Evolutionary conservation across 306 rosid genomes (phyloP).

Genomic region (Herpetospermum pedunculosum): DNA sequence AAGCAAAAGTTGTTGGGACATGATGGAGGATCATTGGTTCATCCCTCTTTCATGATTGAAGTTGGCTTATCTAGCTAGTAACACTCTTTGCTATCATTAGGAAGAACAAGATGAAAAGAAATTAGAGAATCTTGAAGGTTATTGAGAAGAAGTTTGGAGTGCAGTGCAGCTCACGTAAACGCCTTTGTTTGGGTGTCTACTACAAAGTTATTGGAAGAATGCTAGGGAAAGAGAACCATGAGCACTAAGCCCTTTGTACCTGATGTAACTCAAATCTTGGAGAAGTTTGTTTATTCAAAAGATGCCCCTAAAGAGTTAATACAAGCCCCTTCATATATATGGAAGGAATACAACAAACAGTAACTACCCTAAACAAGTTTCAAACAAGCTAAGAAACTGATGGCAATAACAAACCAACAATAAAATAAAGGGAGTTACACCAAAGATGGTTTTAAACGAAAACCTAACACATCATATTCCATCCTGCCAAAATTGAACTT

Average conservation of each 20-base stretch:
- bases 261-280: too few species aligned
- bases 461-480: too few species aligned
- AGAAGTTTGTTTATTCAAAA: too few species aligned
- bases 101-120: background rate
- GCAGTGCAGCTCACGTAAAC: background rate
- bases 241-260: background rate
- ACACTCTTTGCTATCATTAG: background rate
- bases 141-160: background rate
- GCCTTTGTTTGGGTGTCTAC: background rate
- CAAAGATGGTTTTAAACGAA: too few species aligned
- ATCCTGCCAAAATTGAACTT: too few species aligned
- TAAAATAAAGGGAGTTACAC: too few species aligned
- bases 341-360: too few species aligned
- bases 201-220: background rate
- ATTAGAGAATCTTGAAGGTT: background rate
- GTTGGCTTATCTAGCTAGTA: background rate
- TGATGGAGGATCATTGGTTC: background rate
- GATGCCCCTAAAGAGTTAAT: too few species aligned
- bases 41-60: background rate
- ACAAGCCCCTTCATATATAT: too few species aligned
- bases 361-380: too few species aligned
- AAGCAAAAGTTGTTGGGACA: background rate
- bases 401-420: too few species aligned
- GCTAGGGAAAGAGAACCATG: background rate
- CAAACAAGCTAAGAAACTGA: too few species aligned